A percentile compares a stretch with the other conserved stretches of the same genome.
These are phyloP conservation scores for Petunia secreta DNA, from an alignment of 257 asterid species.

Conservation along the genomic window DNA sequence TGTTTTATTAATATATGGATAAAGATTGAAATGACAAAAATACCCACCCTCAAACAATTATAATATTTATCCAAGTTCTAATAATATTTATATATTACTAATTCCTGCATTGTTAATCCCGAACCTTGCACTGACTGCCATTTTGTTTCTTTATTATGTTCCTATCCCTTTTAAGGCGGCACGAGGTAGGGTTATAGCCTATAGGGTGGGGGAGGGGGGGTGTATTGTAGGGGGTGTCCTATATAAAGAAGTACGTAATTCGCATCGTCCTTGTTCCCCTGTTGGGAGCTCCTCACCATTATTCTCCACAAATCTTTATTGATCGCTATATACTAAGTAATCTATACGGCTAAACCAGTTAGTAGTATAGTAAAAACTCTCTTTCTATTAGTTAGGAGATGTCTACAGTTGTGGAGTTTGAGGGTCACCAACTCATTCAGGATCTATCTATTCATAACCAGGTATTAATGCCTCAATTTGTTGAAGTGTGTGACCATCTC, in stretches of 20 bases:
- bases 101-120: no score
- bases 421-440: slow-evolving; percentile 39
- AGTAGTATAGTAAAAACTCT: not conserved
- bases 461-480: slow-evolving; percentile 37
- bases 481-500: no score
- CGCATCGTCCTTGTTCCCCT: not conserved
- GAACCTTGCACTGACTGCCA: no score
- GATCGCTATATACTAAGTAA: not conserved
- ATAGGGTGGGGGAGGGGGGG: not conserved
- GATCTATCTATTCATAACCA: slow-evolving; percentile 46
- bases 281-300: not conserved
- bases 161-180: not conserved
- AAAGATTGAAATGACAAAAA: no score
- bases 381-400: slow-evolving; percentile 25
- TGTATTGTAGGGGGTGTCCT: no score
- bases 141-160: not conserved
- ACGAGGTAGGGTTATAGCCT: not conserved
- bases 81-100: no score
- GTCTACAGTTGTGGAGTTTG: slow-evolving; percentile 50
- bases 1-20: no score
- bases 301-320: not conserved
- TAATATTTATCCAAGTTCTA: no score
- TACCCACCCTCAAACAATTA: no score
- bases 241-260: not conserved
- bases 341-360: not conserved